phyloP scores from a whole-genome alignment of 495 filamentous ascomycete species.

The Jackrogersella multiformis region DNA sequence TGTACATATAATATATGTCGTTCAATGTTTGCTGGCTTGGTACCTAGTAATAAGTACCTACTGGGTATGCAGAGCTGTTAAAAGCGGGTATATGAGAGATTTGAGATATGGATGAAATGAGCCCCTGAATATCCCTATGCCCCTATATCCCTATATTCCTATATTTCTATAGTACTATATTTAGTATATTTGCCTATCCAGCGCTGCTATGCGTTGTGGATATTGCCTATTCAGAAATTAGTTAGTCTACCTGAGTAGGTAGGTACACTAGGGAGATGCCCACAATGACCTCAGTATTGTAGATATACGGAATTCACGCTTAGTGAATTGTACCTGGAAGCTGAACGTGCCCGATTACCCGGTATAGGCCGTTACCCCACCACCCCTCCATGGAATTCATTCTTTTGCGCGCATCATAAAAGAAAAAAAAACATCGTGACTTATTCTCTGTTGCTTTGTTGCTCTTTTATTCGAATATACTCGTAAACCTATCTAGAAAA shows the following conservation, averaged over 20 bases:
- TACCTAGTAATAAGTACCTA: too few relatives aligned
- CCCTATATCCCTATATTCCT: too few relatives aligned
- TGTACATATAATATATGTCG: too few relatives aligned
- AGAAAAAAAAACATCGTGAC: slow-evolving; percentile 20
- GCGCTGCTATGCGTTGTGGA: neutral
- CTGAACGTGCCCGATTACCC: slow-evolving; percentile 19
- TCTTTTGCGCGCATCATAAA: slow-evolving; percentile 25
- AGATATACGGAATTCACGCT: neutral
- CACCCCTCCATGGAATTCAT: slow-evolving; percentile 24
- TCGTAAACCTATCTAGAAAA: neutral
- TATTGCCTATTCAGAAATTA: neutral
- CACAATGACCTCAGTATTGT: neutral
- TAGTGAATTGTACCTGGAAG: neutral
- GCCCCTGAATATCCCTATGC: neutral
- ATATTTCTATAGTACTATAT: too few relatives aligned
- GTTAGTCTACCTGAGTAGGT: neutral
- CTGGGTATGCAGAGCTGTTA: too few relatives aligned
- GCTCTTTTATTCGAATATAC: neutral
- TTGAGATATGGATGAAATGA: slow-evolving; percentile 14
- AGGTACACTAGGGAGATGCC: too few relatives aligned
- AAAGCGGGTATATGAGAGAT: too few relatives aligned
- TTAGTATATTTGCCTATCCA: slow-evolving; percentile 1
- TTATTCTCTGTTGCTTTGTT: neutral
- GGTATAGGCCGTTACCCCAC: slow-evolving; percentile 23
- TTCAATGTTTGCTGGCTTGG: too few relatives aligned